These are phyloP conservation scores for Salvia hispanica DNA, from an alignment of 257 asterid species.

Conservation along the genomic window DNA sequence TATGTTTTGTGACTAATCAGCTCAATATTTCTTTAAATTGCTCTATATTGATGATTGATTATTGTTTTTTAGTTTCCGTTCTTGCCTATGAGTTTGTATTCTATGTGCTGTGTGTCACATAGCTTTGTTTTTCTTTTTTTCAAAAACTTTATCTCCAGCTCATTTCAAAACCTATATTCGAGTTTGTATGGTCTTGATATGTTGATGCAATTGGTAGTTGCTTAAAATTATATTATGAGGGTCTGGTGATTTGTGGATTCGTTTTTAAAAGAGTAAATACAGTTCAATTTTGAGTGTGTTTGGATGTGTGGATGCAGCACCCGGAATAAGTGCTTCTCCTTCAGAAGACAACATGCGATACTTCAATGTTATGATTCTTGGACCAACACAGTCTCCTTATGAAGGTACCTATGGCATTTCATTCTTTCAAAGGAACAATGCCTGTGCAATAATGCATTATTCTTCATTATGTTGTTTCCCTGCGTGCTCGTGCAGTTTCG, in stretches of 20 bases:
- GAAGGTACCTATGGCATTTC: constrained; percentile 61
- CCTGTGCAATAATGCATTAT: not conserved
- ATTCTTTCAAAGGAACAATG: constrained; percentile 2
- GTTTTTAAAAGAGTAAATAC: constrained; percentile 15
- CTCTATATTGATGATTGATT: too few species aligned
- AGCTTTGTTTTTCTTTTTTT: too few species aligned
- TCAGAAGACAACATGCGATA: constrained; percentile 98
- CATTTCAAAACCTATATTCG: too few species aligned
- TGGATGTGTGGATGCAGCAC: constrained; percentile 66
- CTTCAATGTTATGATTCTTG: constrained; percentile 98
- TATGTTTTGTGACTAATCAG: not conserved
- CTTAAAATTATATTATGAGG: too few species aligned
- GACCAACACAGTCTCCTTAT: constrained; percentile 97
- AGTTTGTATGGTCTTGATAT: too few species aligned
- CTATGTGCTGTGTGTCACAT: too few species aligned
- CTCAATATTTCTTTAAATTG: not conserved
- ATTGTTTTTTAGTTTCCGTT: too few species aligned
- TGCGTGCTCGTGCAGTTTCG: too few species aligned
- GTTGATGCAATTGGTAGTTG: too few species aligned
- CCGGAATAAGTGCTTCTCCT: constrained; percentile 99
- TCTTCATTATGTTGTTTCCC: too few species aligned
- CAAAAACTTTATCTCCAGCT: too few species aligned
- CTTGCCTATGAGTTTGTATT: too few species aligned
- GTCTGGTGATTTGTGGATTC: not conserved
- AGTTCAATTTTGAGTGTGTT: constrained; percentile 28